Conservation (phyloP, 257 asterid species). For the Ehretia macrophylla region DNA sequence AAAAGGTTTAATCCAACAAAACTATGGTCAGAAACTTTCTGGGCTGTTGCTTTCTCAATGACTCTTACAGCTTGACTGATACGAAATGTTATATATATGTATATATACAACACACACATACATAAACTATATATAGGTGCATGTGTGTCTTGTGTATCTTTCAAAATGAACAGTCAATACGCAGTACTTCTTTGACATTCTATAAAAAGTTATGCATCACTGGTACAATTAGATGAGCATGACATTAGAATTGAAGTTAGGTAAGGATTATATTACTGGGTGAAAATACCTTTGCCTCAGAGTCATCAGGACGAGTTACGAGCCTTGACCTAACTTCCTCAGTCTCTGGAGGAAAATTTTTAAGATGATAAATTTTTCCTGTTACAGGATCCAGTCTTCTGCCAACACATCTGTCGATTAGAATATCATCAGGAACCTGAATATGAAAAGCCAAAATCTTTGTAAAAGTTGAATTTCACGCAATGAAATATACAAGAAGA, state of each 20-base stretch:
- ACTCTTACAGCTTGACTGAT: too few species aligned
- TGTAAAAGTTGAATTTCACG: slow-evolving; percentile 18
- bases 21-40: too few species aligned
- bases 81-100: too few species aligned
- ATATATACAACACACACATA: too few species aligned
- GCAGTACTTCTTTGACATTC: too few species aligned
- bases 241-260: background rate
- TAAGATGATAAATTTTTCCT: slow-evolving; percentile 72
- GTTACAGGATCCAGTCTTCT: slow-evolving; percentile 85
- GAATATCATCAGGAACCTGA: slow-evolving; percentile 84
- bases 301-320: slow-evolving; percentile 80
- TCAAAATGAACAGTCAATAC: too few species aligned
- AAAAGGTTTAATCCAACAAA: too few species aligned
- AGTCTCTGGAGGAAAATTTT: slow-evolving; percentile 69
- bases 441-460: slow-evolving; percentile 11
- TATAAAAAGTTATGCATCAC: too few species aligned
- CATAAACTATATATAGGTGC: too few species aligned
- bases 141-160: too few species aligned
- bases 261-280: background rate
- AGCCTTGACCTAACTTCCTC: slow-evolving; percentile 77
- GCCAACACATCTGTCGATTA: slow-evolving; percentile 83
- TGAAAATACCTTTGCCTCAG: slow-evolving; percentile 71
- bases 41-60: too few species aligned
- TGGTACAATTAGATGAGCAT: too few species aligned
- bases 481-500: background rate